Percentiles rank a stretch among this genome's conserved stretches.
Evolutionary conservation across 2,329 filamentous ascomycete species (phyloP).

Genomic region (Exophiala lecanii-corni): DNA sequence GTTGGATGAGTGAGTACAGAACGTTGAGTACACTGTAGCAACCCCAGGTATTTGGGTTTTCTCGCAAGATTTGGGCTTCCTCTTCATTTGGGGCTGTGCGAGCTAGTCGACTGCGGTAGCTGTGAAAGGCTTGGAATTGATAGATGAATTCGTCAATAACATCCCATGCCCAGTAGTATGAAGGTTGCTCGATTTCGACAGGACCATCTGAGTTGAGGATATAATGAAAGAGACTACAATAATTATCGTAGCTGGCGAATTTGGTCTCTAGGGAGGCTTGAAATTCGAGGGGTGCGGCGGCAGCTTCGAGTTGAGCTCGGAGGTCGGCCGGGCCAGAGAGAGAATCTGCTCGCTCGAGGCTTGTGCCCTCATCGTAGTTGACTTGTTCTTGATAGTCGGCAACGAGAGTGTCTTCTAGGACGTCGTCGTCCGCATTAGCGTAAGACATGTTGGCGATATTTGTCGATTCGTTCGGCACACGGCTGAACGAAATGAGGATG

Average conservation of each 20-base stretch:
- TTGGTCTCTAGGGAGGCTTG: conserved; percentile 93
- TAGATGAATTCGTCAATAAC: conserved; percentile 99
- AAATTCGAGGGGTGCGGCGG: conserved; percentile 92
- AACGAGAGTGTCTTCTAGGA: conserved; percentile 91
- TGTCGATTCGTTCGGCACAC: too few relatives aligned
- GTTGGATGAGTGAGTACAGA: conserved; percentile 96
- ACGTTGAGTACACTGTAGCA: conserved; percentile 99
- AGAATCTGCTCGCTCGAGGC: conserved; percentile 70
- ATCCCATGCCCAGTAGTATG: conserved; percentile 99
- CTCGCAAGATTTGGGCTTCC: conserved; percentile 83
- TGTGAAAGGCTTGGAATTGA: conserved; percentile 99
- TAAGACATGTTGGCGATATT: conserved; percentile 40
- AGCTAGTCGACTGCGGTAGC: conserved; percentile 88
- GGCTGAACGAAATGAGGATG: too few relatives aligned
- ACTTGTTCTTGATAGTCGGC: conserved; percentile 96
- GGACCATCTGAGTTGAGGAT: conserved; percentile 99
- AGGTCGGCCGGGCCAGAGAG: conserved; percentile 77
- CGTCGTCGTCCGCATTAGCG: conserved; percentile 68
- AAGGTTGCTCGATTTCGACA: conserved; percentile 88
- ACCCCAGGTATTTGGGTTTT: conserved; percentile 98
- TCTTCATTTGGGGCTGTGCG: conserved; percentile 78
- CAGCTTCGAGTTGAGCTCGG: conserved; percentile 83
- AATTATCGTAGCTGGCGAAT: conserved; percentile 98
- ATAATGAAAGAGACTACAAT: conserved; percentile 99
- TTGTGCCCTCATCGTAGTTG: conserved; percentile 73